A percentile compares a stretch with the other conserved stretches of the same genome.
phyloP scores from a whole-genome alignment of 2,329 filamentous ascomycete genomes.

The Cordyceps fumosorosea region DNA sequence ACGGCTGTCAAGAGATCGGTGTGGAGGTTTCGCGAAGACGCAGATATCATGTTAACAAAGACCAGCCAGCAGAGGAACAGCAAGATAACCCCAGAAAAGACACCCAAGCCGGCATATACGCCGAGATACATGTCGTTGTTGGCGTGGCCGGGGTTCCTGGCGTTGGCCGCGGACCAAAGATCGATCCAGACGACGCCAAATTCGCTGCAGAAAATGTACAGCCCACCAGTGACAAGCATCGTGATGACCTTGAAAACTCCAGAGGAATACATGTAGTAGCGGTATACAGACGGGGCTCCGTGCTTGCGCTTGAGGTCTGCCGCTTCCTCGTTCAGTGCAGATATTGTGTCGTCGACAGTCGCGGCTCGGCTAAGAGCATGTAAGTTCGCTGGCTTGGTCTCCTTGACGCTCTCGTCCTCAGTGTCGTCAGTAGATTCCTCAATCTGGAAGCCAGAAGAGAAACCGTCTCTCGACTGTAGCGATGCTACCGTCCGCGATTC shows the following conservation, averaged over 20 bases:
- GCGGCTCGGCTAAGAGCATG: neutral
- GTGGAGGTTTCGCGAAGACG: conserved; percentile 10
- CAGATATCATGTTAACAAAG: conserved; percentile 1
- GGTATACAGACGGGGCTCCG: conserved; percentile 16
- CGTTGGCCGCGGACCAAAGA: conserved; percentile 21
- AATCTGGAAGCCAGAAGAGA: conserved; percentile 1
- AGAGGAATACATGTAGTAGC: conserved; percentile 17
- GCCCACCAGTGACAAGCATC: conserved; percentile 13
- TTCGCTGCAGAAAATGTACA: conserved; percentile 16
- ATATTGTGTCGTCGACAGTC: conserved; percentile 13
- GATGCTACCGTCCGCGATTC: neutral
- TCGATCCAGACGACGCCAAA: conserved; percentile 21
- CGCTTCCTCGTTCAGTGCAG: conserved; percentile 11
- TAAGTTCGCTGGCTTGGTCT: no score
- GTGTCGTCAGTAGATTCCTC: neutral
- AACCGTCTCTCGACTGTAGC: neutral
- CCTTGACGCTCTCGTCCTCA: neutral
- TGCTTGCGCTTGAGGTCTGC: conserved; percentile 10
- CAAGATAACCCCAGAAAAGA: neutral
- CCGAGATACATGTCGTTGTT: conserved; percentile 19
- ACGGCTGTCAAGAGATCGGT: neutral
- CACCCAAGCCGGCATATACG: neutral
- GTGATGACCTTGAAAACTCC: conserved; percentile 14
- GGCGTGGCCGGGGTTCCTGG: conserved; percentile 13
- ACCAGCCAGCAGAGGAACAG: neutral